Evolutionary conservation across 345 rosid genomes (phyloP).

Genomic region (Geranium rotundifolium): DNA sequence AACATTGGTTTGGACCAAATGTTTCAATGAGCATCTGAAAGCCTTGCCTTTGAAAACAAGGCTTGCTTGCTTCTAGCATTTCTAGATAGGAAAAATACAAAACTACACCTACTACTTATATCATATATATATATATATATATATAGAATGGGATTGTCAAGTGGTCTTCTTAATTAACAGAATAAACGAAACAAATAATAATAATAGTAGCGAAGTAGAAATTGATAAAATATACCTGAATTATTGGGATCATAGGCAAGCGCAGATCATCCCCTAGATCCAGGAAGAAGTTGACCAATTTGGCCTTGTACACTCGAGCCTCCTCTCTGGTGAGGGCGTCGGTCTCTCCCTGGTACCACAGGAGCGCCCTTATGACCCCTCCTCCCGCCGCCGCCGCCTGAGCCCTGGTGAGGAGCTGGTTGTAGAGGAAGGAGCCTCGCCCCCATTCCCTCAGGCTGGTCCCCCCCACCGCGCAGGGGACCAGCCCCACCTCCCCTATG

Average conservation of each 20-base stretch:
- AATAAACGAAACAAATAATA: too few species aligned
- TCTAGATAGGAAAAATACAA: background rate
- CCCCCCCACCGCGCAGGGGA: slow-evolving; percentile 83
- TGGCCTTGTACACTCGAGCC: slow-evolving; percentile 39
- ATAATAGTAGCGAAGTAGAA: too few species aligned
- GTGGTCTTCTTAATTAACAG: too few species aligned
- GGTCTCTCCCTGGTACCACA: slow-evolving; percentile 91
- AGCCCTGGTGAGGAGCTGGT: slow-evolving; percentile 40
- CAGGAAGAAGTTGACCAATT: slow-evolving; percentile 34
- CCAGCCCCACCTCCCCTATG: slow-evolving; percentile 45
- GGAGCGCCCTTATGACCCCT: slow-evolving; percentile 40
- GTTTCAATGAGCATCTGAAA: too few species aligned
- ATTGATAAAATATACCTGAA: slow-evolving; percentile 28
- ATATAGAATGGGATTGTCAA: too few species aligned
- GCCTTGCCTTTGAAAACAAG: too few species aligned
- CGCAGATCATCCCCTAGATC: slow-evolving; percentile 57
- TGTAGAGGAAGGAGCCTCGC: slow-evolving; percentile 46
- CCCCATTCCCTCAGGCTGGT: slow-evolving; percentile 61
- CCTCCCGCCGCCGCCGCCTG: slow-evolving; percentile 27
- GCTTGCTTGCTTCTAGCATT: background rate
- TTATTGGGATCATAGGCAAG: slow-evolving; percentile 54
- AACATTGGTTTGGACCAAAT: too few species aligned
- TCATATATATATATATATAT: too few species aligned
- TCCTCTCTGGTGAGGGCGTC: slow-evolving; percentile 38
- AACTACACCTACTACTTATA: background rate